Evolutionary conservation across 2,329 filamentous ascomycete genomes (phyloP), one percentile per base, ranked within the genome.

Genomic region (Trichoderma arundinaceum): DNA sequence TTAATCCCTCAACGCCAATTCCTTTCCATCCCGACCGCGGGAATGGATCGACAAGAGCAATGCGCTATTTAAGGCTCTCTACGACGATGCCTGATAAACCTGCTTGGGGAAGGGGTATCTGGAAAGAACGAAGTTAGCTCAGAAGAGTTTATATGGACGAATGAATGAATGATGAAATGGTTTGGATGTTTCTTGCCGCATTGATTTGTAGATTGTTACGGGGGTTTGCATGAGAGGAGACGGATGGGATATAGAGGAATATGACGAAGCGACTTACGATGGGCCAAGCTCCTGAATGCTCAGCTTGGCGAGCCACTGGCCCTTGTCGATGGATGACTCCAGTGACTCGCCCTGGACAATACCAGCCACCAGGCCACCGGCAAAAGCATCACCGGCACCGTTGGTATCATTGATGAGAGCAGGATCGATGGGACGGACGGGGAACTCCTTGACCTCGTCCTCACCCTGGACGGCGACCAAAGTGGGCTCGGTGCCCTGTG

Each of bases 241-340:
- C 22, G 32, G 51, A 17, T 13, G 28, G 32, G 32, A 38, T 53
- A 22, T n/a, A 46, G 6, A 38, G 12, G 10, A 8, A 13, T 35
- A 5, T 38, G 32, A 53, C 35, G 12, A 33, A 39, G 15, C 38
- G 70, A 91, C 91, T 85, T 90, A 98, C 90, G 93, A 95, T 81
- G 94, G 94, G 74, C 95, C 95, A 73, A 97, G 84, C 82, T 98
- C 94, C 83, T 94, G 90, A 78, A 99, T 94, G 84, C 93, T 95
- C 74, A 97, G 84, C 75, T 90, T 90, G 57, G 95, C 95, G 71
- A 99, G 87, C 95, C 95, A 99, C 81, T 97, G 94, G 70, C 95
- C 95, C 86, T 95, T 92, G 78, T 97, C 91, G 72, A 99, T 86
- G 74, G 86, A 86, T 71, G 89, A 87, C 73, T 91, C 89, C 58